Evolutionary conservation across 2,329 filamentous ascomycete genomes (phyloP), one percentile per base, ranked within the genome.

Genomic region (Juglanconis juglandina): DNA sequence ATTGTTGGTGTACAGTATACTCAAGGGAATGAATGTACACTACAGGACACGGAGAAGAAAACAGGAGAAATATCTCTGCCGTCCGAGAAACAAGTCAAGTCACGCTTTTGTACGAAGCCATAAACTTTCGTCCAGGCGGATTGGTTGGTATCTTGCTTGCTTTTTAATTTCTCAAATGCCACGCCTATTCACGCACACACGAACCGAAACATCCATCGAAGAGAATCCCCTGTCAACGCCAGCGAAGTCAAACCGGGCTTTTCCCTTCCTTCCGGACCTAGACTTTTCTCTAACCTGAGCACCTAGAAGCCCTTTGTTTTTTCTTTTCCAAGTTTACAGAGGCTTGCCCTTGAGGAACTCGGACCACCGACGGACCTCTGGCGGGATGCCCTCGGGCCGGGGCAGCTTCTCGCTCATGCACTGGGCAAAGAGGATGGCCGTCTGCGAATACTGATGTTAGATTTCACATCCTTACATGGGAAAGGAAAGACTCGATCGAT

Each of bases 361-460:
- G 66, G 91, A 96, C 95, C 95, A 99, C 71, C 88, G 88, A 74
- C 90, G 88, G 70, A 98, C 95, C 79, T 99, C 95, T 52, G 85
- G 81, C 52, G 95, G 95, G 65, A 97, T 94, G 57, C 92, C 94
- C 73, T 95, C 91, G 64, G 86, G 79, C 70, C 91, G 87, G 63
- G 95, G 95, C 53, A 99, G 84, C 82, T 98, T 99, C 83, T 92
- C 91, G 77, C 83, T 95, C 91, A 99, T 96, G 78, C 95, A 98
- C 76, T 92, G 91, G 64, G 95, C 92, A 71, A 98, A 98, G 69
- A 98, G 90, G 66, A 95, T 88, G 63, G 95, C 94, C 68, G 95
- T 99, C 92, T 97, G 66, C 33, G 55, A 9, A 24, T 11, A 48
- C 49, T 11, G 48, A 44, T 7, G 65, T 79, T 69, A 77, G 74